Conservation (phyloP, 345 rosid species). For the Capsella bursapastoris region DNA sequence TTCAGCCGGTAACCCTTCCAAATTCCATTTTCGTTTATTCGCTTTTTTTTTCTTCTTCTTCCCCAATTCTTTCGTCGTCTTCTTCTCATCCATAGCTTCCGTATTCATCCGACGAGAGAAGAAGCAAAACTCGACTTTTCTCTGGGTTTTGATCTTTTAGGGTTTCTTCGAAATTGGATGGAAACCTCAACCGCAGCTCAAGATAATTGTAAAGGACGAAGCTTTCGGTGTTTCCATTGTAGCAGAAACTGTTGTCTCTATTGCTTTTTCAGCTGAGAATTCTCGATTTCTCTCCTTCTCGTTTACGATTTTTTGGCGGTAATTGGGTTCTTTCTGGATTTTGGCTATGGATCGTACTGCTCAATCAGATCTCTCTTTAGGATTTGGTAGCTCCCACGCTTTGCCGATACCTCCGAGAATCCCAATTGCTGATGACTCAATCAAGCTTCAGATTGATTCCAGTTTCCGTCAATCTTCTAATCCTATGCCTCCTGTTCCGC, state of each 20-base stretch:
- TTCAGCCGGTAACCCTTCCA: conserved; percentile 38
- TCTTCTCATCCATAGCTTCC: conserved; percentile 7
- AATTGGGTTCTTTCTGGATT: conserved; percentile 7
- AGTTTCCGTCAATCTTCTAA: conserved; percentile 40
- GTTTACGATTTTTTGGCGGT: neutral
- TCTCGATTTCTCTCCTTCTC: conserved; percentile 4
- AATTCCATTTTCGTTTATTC: conserved; percentile 19
- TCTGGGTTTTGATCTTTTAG: conserved; percentile 29
- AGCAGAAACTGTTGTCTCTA: conserved; percentile 4
- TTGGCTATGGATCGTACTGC: conserved; percentile 45
- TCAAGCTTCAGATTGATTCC: conserved; percentile 51
- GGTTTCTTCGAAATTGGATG: conserved; percentile 33
- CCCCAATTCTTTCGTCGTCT: neutral
- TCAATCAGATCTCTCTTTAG: conserved; percentile 52
- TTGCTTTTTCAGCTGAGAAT: conserved; percentile 3
- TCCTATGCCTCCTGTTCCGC: conserved; percentile 46
- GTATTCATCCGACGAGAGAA: conserved; percentile 29
- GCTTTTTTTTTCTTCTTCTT: too few species aligned
- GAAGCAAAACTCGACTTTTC: conserved; percentile 15
- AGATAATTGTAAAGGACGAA: neutral
- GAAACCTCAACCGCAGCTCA: conserved; percentile 7
- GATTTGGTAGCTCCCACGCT: conserved; percentile 45
- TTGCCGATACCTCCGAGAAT: conserved; percentile 38
- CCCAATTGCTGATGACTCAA: conserved; percentile 53
- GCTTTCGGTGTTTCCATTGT: conserved; percentile 7